Base-by-base conservation (phyloP, 106 monocot species). In the Dendrobium chrysotoxum region DNA sequence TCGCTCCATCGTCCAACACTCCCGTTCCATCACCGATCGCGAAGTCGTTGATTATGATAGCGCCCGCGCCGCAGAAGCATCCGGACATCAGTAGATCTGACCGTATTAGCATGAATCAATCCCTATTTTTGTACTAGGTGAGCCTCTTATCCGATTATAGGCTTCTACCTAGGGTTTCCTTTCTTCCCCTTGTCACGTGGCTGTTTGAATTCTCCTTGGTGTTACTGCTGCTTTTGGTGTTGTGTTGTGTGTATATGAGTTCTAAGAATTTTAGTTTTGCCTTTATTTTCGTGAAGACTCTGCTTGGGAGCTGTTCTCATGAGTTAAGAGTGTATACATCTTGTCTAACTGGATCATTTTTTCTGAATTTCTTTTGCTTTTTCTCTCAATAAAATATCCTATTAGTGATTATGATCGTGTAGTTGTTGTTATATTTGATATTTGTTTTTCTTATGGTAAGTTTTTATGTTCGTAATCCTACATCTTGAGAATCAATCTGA, bases 1-100 rank as follows among this genome's bases (percentile, higher is more conserved):
- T 40, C 80, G 90, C 28, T 87, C 90, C 83, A 90, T 90, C 61
- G 90, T 90, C 12, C 90, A 90, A 83, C 87, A 90, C 85, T 90
- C 90, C 42, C 80, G 90, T 25, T 90, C 87, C 66, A 85, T 90
- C 50, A 87, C 90, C 58, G 90, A 90, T 26, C 41, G 81, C 40
- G 90, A 90, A 82, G 85, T 90, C 35, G 85, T 90, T 54, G 90
- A 90, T 78, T 90, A 90, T 77, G 87, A 90, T 76, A 87, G 80
- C 81, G 47, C 80, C 46, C 78, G 72, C 40, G 41, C 28, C 0
- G 47, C 28, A 3, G 76, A 35, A 13, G 26, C 76, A 23, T 45
- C 76, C 25, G n/a, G 0, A 0, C 11, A 26, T 23, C 45, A 45
- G 7, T 76, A 76, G 47, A 21, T n/a, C 46, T 20, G 47, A 50